Evolutionary conservation across 805 yeast genomes (phyloP).

Genomic region (Spathaspora boniae): DNA sequence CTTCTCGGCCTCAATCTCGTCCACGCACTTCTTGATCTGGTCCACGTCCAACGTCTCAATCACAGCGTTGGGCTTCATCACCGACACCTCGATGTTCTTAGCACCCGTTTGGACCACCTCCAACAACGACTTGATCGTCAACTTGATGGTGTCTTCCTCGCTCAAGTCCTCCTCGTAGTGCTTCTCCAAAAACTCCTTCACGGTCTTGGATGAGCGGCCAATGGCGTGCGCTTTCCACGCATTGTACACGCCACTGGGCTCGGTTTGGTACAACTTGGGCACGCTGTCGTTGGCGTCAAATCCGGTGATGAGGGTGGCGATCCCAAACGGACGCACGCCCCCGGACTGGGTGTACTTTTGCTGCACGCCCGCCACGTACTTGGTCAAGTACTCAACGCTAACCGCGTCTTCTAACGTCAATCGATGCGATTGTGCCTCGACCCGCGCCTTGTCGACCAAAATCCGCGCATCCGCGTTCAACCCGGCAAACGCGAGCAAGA

Average conservation of each 20-base stretch:
- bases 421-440: slow-evolving; percentile 93
- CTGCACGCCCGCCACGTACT: slow-evolving; percentile 96
- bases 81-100: slow-evolving; percentile 88
- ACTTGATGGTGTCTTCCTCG: slow-evolving; percentile 69
- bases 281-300: slow-evolving; percentile 80
- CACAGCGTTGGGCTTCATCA: slow-evolving; percentile 67
- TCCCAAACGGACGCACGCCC: slow-evolving; percentile 97
- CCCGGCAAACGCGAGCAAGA: slow-evolving; percentile 93
- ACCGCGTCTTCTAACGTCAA: slow-evolving; percentile 95
- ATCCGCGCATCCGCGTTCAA: slow-evolving; percentile 97
- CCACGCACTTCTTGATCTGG: slow-evolving; percentile 70
- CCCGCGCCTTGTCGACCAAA: slow-evolving; percentile 89
- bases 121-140: slow-evolving; percentile 80
- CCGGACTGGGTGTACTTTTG: slow-evolving; percentile 97
- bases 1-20: slow-evolving; percentile 83
- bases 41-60: slow-evolving; percentile 63
- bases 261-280: slow-evolving; percentile 90
- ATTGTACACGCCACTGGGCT: slow-evolving; percentile 94
- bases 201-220: slow-evolving; percentile 93
- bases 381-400: slow-evolving; percentile 84
- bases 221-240: slow-evolving; percentile 99
- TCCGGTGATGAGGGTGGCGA: slow-evolving; percentile 92
- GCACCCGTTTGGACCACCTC: slow-evolving; percentile 99
- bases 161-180: slow-evolving; percentile 64
- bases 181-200: slow-evolving; percentile 91